phyloP scores from a whole-genome alignment of 2,329 filamentous ascomycete genomes.

The Didymosphaeria variabile region DNA sequence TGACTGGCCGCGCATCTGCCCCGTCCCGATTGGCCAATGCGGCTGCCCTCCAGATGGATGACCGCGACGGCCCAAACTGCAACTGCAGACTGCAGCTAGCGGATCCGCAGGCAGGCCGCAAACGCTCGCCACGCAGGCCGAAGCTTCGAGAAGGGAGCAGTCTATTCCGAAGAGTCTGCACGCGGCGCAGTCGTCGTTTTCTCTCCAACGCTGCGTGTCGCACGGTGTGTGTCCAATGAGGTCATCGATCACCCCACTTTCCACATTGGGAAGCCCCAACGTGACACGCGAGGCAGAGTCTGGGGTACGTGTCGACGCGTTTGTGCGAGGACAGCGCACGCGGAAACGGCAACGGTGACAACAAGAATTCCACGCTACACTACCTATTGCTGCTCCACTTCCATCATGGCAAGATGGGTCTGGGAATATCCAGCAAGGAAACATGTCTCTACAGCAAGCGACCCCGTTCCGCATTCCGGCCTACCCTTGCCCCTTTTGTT shows the following conservation, averaged over 20 bases:
- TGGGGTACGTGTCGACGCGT: not conserved
- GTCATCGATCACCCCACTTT: slow-evolving; percentile 1
- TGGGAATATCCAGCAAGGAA: too few relatives aligned
- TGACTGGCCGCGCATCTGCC: slow-evolving; percentile 1
- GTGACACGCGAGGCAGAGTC: not conserved
- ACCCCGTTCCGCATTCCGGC: too few relatives aligned
- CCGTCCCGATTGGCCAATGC: not conserved
- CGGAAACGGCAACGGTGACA: not conserved
- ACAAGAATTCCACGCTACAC: not conserved
- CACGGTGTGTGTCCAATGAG: too few relatives aligned
- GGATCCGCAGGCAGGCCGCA: slow-evolving; percentile 5
- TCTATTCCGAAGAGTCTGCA: not conserved
- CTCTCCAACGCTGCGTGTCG: not conserved
- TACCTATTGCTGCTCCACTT: too few relatives aligned
- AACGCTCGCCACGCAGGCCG: not conserved
- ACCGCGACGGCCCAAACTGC: not conserved
- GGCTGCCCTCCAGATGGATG: not conserved
- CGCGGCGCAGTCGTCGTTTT: not conserved
- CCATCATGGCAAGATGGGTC: too few relatives aligned
- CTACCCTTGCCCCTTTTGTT: too few relatives aligned
- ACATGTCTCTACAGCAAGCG: too few relatives aligned
- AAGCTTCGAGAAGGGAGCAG: not conserved
- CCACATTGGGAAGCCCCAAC: not conserved
- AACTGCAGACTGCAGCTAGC: not conserved
- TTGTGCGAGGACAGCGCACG: not conserved